Base-by-base conservation (phyloP, 371 early-diverging fungal species). In the Actinomortierella ambigua region DNA sequence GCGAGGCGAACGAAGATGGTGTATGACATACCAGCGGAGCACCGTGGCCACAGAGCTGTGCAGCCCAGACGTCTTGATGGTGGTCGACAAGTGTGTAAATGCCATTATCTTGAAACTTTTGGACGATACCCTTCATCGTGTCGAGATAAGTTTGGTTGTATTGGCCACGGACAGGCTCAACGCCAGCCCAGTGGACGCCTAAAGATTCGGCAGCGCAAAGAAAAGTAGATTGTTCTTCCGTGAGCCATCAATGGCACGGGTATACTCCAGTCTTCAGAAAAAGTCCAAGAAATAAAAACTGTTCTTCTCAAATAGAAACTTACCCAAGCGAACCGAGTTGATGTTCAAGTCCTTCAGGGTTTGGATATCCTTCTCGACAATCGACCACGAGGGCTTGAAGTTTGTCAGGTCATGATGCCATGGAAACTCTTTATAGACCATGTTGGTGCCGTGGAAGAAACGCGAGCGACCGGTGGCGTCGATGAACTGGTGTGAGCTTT, bases 161-260 rank as follows among this genome's bases (percentile, higher is more conserved):
- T 54, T 71, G 65, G 3, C 85, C 86, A 11, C 83, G 79, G 8
- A 70, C 78, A 34, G 86, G 86, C 49, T 86, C 86, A 27, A 78
- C 81, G 22, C 86, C 86, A 22, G 86, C 82, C 86, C 86, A 86
- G 54, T 82, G 81, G 26, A 73, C 75, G 23, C 75, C 75, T 57
- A 46, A 0, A 47, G 3, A 24, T 17, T 14, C n/a, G 22, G 14
- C 14, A 11, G 27, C 3, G 15, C 29, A 27, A 27, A 20, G 43
- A 29, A 40, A 23, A 51, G 17, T 4, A 48, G 22, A 48, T 48
- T 48, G 24, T n/a, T n/a, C n/a, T n/a, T n/a, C n/a, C n/a, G n/a
- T n/a, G n/a, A n/a, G n/a, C n/a, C n/a, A n/a, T n/a, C n/a, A n/a
- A n/a, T n/a, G n/a, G 5, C 26, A 15, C 22, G 22, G 26, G n/a